These are phyloP conservation scores for Plasmodium chabaudi DNA, from an alignment of 169 alveolate genomes.

Conservation along the genomic window DNA sequence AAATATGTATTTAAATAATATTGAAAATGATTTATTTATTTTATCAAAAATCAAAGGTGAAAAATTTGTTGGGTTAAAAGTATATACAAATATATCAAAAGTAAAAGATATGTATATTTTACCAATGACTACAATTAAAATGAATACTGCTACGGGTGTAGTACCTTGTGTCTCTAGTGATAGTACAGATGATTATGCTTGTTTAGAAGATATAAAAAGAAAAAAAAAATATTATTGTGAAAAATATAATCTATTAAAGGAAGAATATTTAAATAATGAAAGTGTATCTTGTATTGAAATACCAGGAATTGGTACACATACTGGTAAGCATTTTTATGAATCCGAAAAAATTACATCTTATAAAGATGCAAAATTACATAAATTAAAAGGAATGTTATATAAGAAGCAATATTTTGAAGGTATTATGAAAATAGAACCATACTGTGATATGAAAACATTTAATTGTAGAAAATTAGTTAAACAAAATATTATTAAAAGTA, in stretches of 20 bases:
- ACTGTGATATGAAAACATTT: constrained; percentile 91
- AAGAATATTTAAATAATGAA: constrained; percentile 88
- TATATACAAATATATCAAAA: constrained; percentile 94
- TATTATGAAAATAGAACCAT: constrained; percentile 93
- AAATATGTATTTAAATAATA: constrained; percentile 16
- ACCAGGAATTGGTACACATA: constrained; percentile 89
- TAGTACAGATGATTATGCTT: constrained; percentile 99
- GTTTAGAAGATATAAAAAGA: constrained; percentile 92
- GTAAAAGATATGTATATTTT: constrained; percentile 94
- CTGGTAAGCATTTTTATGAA: constrained; percentile 87
- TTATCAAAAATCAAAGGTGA: constrained; percentile 89
- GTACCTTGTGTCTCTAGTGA: constrained; percentile 99
- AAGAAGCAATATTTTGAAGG: constrained; percentile 98
- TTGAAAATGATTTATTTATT: constrained; percentile 68
- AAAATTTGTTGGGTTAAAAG: constrained; percentile 94
- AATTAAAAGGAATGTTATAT: constrained; percentile 96
- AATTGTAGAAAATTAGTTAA: constrained; percentile 86
- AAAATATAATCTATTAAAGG: constrained; percentile 80
- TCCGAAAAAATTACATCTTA: constrained; percentile 90
- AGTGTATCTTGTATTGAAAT: constrained; percentile 94
- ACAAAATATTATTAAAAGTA: constrained; percentile 81
- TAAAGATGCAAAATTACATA: constrained; percentile 94
- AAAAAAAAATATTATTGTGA: constrained; percentile 88
- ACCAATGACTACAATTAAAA: constrained; percentile 98
- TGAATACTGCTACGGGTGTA: constrained; percentile 98